Base-by-base conservation (phyloP, 2,329 filamentous ascomycete species). In the Metarhizium humberi region DNA sequence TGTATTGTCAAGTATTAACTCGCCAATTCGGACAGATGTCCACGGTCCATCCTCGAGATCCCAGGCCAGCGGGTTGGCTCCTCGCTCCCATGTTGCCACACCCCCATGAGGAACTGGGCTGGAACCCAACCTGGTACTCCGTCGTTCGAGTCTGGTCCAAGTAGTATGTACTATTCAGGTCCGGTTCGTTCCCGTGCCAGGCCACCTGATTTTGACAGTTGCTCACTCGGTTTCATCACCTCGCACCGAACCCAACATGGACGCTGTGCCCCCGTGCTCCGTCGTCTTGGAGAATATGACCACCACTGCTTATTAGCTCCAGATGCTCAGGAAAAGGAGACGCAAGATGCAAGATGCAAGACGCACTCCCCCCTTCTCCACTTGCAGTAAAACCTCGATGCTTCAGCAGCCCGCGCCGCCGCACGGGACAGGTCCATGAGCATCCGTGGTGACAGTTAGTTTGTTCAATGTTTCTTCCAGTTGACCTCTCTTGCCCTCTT, bases 381-480 rank as follows among this genome's bases (percentile, higher is more conserved):
- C 32, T 34, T 34, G 7, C 32, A 34, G 32, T 34, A 34, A 34
- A 34, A 34, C 32, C 6, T 34, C 32, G 32, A 34, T 7, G 32
- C 32, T 34, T 43, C 51, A 53, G 51, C 30, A 29, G 48, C 55
- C 40, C 47, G 51, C 46, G 51, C 47, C 47, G 51, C 51, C 55
- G 47, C 55, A 56, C 55, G 51, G 51, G 48, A 54, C 55, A 56
- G 52, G 25, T 42, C 51, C 51, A 51, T 53, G 51, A 56, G 42
- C 52, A 46, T 56, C 47, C 32, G 40, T 56, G 48, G 38, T 36
- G 47, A 48, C 43, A 20, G 11, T 45, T 18, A 8, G 6, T 20
- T 45, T 14, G 14, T 16, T 42, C 11, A 42, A 50, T 56, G 51
- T 47, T 32, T 51, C 51, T 38, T 48, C 30, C 25, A 25, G 25